Evolutionary conservation across 2,329 filamentous ascomycete species (phyloP), one percentile per base, ranked within the genome.

Genomic region (Aspergillus transmontanensis): DNA sequence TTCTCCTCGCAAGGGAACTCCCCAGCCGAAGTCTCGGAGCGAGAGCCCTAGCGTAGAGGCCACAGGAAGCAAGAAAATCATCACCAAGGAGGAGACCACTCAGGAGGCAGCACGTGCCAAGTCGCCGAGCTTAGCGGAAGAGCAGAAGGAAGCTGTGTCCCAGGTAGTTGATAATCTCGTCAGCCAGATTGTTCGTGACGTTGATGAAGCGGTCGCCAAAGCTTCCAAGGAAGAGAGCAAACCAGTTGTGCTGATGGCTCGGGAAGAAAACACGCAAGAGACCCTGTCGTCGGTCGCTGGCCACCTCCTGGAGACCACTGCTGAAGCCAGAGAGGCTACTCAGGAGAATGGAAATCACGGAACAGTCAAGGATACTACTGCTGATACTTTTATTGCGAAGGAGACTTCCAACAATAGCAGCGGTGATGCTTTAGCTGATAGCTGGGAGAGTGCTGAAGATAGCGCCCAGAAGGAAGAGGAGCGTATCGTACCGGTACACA

Each of bases 371-470:
- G 79, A 84, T 45, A 75, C 76, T 19, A 78, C 86, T 63, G 50
- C 56, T 55, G 80, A 82, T 54, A n/a, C 48, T 51, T 51, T 51
- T 14, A 28, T 34, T 51, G 80, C 87, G 16, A 86, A 90, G 67
- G 79, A 84, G 53, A 76, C 77, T 32, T 68, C 89, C 55, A 84
- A 87, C 64, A 67, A 87, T 65, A 85, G 86, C 26, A 82, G 85
- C 57, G 79, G 82, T 57, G 80, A 85, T 45, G 82, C 73, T n/a
- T 65, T 93, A 54, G 91, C 88, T n/a, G 93, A 96, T 68, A 94
- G 89, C 79, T 96, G 93, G 93, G 93, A 97, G 82, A 96, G 90
- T 67, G 92, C 90, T 4, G 92, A 94, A 71, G 87, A 87, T 60
- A 73, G 73, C 54, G 85, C 87, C 39, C 90, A 93, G 76, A 88